Conservation (phyloP, 108 stramenopile genomes). For the Craspedostauros australis region DNA sequence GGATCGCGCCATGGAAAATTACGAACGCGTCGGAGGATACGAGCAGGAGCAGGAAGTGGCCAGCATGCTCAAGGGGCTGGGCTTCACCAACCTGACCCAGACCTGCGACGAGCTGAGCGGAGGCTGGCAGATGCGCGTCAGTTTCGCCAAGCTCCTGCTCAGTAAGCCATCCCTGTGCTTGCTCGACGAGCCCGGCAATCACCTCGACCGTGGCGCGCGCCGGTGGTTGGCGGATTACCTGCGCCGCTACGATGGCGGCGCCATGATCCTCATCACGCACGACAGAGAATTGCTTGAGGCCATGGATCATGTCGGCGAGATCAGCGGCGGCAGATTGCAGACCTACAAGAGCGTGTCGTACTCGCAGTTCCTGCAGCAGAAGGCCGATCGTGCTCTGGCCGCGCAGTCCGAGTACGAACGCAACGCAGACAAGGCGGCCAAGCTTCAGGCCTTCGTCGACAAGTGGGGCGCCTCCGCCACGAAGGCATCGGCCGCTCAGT, state of each 20-base stretch:
- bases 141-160: constrained; percentile 79
- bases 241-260: constrained; percentile 67
- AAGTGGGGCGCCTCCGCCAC: constrained; percentile 83
- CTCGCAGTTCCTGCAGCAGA: constrained; percentile 60
- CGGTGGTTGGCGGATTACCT: constrained; percentile 86
- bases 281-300: constrained; percentile 70
- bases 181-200: constrained; percentile 87
- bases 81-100: constrained; percentile 66
- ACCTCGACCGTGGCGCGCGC: constrained; percentile 63
- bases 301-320: constrained; percentile 80
- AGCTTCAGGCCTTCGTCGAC: constrained; percentile 83
- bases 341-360: constrained; percentile 62
- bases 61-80: constrained; percentile 77
- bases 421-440: constrained; percentile 76
- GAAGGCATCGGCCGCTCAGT: constrained; percentile 81
- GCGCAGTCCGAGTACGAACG: constrained; percentile 75
- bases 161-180: constrained; percentile 74
- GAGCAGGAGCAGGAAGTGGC: constrained; percentile 81
- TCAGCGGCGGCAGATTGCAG: constrained; percentile 38
- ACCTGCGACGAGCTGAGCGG: constrained; percentile 81
- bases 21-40: constrained; percentile 78
- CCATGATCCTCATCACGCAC: constrained; percentile 80
- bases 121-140: constrained; percentile 95
- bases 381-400: constrained; percentile 58
- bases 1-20: constrained; percentile 48